phyloP scores from a whole-genome alignment of 177 flowering plant genomes.

The Vitis hybrid region DNA sequence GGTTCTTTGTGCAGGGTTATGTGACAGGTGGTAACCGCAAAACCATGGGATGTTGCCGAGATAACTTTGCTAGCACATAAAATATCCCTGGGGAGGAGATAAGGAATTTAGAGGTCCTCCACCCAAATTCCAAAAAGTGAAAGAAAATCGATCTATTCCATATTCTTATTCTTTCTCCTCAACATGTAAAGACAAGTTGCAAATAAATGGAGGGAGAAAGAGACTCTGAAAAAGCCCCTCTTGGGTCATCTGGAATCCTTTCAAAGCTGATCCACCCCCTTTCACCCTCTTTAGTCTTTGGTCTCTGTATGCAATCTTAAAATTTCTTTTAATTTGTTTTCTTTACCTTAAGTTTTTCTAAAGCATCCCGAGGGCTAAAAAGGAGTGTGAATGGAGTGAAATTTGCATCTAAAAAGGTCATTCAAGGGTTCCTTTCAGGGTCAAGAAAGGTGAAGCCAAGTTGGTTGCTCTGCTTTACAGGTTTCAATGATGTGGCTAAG shows the following conservation, averaged over 20 bases:
- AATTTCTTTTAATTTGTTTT: background rate
- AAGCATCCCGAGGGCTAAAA: slow-evolving; percentile 5
- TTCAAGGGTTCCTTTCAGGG: slow-evolving; percentile 11
- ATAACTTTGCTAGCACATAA: background rate
- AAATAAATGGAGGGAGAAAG: slow-evolving; percentile 4
- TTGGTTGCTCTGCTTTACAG: slow-evolving; percentile 23
- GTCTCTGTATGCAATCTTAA: background rate
- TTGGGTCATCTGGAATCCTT: slow-evolving; percentile 22
- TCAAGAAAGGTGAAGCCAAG: background rate
- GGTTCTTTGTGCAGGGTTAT: background rate
- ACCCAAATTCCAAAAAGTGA: background rate
- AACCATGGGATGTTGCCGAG: slow-evolving; percentile 1
- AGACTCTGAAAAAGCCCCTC: slow-evolving; percentile 2
- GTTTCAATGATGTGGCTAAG: slow-evolving; percentile 19
- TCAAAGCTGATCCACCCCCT: background rate
- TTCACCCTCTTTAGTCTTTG: too few species aligned
- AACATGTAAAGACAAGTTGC: slow-evolving; percentile 19
- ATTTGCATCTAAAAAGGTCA: slow-evolving; percentile 8
- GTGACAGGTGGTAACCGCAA: slow-evolving; percentile 3
- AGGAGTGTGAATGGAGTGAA: slow-evolving; percentile 14
- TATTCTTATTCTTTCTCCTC: slow-evolving; percentile 19
- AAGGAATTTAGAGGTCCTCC: slow-evolving; percentile 11
- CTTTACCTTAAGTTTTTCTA: background rate
- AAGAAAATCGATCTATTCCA: background rate
- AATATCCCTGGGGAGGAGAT: slow-evolving; percentile 3